Evolutionary conservation across 805 yeast genomes (phyloP).

Genomic region (Ogataea paradorogensis): DNA sequence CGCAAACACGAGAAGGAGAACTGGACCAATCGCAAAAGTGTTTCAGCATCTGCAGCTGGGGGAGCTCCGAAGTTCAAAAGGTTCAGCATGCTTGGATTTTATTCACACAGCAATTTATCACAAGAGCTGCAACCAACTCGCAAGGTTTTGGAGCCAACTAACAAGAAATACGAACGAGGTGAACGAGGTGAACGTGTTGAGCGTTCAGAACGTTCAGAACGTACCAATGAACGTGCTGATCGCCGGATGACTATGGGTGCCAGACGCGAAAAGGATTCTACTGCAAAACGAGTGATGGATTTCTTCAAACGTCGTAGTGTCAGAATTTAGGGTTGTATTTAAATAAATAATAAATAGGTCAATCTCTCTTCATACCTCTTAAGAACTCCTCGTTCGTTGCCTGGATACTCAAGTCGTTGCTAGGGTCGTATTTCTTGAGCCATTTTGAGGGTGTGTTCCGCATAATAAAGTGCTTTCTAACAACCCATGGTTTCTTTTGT

Average conservation of each 20-base stretch:
- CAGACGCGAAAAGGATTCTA: constrained; percentile 49
- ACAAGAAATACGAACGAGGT: constrained; percentile 11
- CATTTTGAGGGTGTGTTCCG: constrained; percentile 38
- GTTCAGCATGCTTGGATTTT: constrained; percentile 34
- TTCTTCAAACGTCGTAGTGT: constrained; percentile 68
- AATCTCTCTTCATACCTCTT: constrained; percentile 33
- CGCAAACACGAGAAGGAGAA: constrained; percentile 26
- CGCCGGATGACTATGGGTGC: constrained; percentile 29
- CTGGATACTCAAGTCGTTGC: constrained; percentile 32
- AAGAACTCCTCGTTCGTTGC: constrained; percentile 35
- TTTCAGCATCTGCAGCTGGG: constrained; percentile 5
- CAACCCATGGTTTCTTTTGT: constrained; percentile 36
- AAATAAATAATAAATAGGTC: constrained; percentile 7
- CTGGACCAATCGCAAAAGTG: constrained; percentile 20
- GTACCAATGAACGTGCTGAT: constrained; percentile 28
- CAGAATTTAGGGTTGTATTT: constrained; percentile 27
- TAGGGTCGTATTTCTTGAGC: constrained; percentile 34
- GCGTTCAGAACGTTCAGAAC: too few relatives aligned
- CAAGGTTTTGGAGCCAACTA: constrained; percentile 16
- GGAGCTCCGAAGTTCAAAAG: constrained; percentile 28
- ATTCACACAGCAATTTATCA: constrained; percentile 19
- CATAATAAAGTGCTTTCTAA: constrained; percentile 39
- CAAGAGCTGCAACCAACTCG: constrained; percentile 14
- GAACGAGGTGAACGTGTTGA: neutral
- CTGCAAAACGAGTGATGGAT: constrained; percentile 76